Evolutionary conservation across 2,329 filamentous ascomycete genomes (phyloP).

Genomic region (Onygena corvina): DNA sequence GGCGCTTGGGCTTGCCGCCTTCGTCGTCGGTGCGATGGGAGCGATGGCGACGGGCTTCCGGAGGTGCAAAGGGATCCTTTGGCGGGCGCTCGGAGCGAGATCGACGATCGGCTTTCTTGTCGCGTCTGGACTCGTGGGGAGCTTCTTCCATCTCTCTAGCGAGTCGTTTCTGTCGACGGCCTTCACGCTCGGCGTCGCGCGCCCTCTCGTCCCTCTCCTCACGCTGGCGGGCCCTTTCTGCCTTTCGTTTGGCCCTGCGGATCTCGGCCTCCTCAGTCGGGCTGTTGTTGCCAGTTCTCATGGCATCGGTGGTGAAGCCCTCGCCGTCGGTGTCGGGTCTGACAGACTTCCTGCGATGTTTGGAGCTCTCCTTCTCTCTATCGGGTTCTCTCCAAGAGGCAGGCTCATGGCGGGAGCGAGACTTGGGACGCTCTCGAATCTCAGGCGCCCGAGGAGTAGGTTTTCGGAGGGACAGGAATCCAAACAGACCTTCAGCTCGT

Average conservation of each 20-base stretch:
- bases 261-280: constrained; percentile 44
- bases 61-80: background rate
- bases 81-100: constrained; percentile 2
- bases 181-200: constrained; percentile 23
- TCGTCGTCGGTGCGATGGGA: constrained; percentile 26
- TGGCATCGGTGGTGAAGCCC: constrained; percentile 31
- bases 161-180: constrained; percentile 28
- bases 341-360: constrained; percentile 29
- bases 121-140: constrained; percentile 11
- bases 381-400: constrained; percentile 25
- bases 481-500: constrained; percentile 49
- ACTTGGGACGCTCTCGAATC: constrained; percentile 27
- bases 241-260: constrained; percentile 50
- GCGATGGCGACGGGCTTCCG: constrained; percentile 21
- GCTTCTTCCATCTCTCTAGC: constrained; percentile 22
- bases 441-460: constrained; percentile 21
- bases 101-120: constrained; percentile 13
- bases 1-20: constrained; percentile 24
- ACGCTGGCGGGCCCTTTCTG: constrained; percentile 36
- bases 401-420: constrained; percentile 29
- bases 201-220: constrained; percentile 25
- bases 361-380: constrained; percentile 27
- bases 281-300: constrained; percentile 26
- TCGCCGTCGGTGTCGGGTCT: constrained; percentile 41
- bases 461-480: constrained; percentile 44